phyloP scores from a whole-genome alignment of 345 rosid species.

The Schrenkiella parvula region DNA sequence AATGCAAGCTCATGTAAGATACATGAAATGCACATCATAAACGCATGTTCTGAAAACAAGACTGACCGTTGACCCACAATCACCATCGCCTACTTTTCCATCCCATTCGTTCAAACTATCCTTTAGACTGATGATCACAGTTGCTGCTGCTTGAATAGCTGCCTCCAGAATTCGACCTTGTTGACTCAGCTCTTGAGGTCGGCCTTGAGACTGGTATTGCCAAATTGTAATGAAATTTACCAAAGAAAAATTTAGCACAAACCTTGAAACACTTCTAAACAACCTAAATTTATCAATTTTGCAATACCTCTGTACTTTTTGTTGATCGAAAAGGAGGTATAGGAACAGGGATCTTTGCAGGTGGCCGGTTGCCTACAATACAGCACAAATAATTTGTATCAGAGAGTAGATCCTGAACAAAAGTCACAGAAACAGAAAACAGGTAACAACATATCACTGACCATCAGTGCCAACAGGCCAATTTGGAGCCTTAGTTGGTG shows the following conservation, averaged over 20 bases:
- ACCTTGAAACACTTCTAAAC: conserved; percentile 4
- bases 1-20: conserved; percentile 11
- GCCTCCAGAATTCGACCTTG: conserved; percentile 69
- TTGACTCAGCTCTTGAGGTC: conserved; percentile 56
- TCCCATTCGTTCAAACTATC: conserved; percentile 94
- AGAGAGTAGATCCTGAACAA: neutral
- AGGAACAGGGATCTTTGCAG: conserved; percentile 87
- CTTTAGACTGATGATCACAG: conserved; percentile 54
- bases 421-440: neutral
- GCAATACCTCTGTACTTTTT: conserved; percentile 61
- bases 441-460: conserved; percentile 32
- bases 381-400: neutral
- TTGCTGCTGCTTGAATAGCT: conserved; percentile 84
- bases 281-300: neutral
- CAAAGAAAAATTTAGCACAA: neutral
- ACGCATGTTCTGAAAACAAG: neutral
- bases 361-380: conserved; percentile 71
- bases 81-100: conserved; percentile 93
- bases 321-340: conserved; percentile 53
- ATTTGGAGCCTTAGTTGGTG: conserved; percentile 88
- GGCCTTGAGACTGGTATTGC: conserved; percentile 50
- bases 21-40: neutral
- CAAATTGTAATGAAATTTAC: conserved; percentile 21
- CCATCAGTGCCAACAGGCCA: conserved; percentile 95
- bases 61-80: conserved; percentile 97